phyloP scores from a whole-genome alignment of 345 rosid species.

The Corymbia maculata region DNA sequence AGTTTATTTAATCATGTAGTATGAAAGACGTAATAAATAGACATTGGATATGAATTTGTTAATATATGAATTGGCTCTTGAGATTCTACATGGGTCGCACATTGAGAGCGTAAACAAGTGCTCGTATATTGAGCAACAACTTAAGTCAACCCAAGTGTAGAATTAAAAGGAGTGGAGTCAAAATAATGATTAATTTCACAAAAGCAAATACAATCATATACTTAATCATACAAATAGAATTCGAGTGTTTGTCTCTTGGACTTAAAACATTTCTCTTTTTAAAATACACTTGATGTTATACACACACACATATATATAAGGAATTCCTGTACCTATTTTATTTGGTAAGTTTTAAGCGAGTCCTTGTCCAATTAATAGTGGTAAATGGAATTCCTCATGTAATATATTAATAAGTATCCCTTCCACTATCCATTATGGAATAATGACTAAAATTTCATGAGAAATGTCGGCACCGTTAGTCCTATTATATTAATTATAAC shows the following conservation, averaged over 20 bases:
- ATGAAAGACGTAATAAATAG: no score
- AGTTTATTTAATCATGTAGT: not conserved
- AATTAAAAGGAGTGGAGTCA: no score
- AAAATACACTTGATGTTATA: no score
- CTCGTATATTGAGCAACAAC: not conserved
- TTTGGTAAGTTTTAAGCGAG: not conserved
- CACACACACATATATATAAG: no score
- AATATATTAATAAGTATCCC: not conserved
- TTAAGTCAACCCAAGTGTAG: not conserved
- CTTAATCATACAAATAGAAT: not conserved
- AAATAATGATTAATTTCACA: not conserved
- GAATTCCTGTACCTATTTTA: no score
- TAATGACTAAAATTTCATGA: not conserved
- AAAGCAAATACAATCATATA: not conserved
- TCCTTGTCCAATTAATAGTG: no score
- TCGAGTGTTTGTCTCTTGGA: not conserved
- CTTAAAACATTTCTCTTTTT: no score
- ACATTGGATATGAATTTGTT: fast-evolving
- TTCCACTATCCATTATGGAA: not conserved
- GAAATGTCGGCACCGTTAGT: not conserved
- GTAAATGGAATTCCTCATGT: not conserved
- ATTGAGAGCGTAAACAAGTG: not conserved
- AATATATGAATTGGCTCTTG: not conserved
- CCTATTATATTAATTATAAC: not conserved
- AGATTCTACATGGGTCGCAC: fast-evolving